phyloP scores from a whole-genome alignment of 2,329 filamentous ascomycete species.

The Penicillium sp. region DNA sequence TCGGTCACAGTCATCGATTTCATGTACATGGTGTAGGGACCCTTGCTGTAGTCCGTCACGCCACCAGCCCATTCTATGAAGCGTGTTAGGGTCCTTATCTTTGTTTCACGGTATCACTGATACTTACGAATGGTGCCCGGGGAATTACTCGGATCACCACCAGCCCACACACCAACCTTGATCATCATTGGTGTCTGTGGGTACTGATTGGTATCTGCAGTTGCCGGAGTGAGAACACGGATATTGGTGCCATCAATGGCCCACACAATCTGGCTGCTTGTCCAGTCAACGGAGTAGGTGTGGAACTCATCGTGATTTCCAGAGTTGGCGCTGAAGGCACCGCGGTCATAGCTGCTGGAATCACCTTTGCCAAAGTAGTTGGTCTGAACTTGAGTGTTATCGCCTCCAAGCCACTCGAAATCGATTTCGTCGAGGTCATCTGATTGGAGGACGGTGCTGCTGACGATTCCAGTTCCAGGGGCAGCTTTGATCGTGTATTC shows the following conservation, averaged over 20 bases:
- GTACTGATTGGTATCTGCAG: slow-evolving; percentile 71
- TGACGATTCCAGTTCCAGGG: slow-evolving; percentile 87
- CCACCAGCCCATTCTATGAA: slow-evolving; percentile 74
- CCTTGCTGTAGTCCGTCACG: slow-evolving; percentile 75
- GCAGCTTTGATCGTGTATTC: slow-evolving; percentile 83
- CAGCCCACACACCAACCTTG: slow-evolving; percentile 89
- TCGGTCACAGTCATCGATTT: slow-evolving; percentile 75
- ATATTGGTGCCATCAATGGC: slow-evolving; percentile 75
- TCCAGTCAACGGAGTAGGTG: slow-evolving; percentile 93
- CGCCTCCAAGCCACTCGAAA: slow-evolving; percentile 89
- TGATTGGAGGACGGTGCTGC: slow-evolving; percentile 85
- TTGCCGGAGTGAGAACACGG: slow-evolving; percentile 68
- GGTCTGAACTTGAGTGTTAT: slow-evolving; percentile 76
- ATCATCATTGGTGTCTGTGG: slow-evolving; percentile 95
- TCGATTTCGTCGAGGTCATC: slow-evolving; percentile 95
- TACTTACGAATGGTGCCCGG: slow-evolving; percentile 69
- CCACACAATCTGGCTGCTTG: slow-evolving; percentile 79
- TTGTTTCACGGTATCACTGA: neutral
- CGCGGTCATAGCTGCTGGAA: slow-evolving; percentile 81
- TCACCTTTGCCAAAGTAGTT: slow-evolving; percentile 97
- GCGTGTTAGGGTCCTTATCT: slow-evolving; percentile 7
- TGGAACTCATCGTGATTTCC: slow-evolving; percentile 73
- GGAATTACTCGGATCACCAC: slow-evolving; percentile 78
- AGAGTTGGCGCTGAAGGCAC: slow-evolving; percentile 69
- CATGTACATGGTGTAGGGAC: slow-evolving; percentile 84